Percentiles rank a stretch among this genome's conserved stretches.
Evolutionary conservation across 257 asterid species (phyloP).

Genomic region (Ehretia macrophylla): DNA sequence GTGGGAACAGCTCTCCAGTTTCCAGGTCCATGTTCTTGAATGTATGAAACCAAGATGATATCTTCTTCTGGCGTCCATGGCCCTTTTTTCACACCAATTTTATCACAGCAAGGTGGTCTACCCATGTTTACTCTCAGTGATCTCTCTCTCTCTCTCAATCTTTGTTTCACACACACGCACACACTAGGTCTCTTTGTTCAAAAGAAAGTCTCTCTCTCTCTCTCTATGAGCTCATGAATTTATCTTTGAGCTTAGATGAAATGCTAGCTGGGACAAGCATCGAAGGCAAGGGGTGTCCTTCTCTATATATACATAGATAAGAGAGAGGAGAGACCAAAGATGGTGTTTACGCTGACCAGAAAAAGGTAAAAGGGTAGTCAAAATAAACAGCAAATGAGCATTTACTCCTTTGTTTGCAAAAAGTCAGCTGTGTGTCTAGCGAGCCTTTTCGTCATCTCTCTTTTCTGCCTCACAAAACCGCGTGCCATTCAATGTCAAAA

Average conservation of each 20-base stretch:
- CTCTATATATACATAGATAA: constrained; percentile 25
- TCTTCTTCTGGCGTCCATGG: constrained; percentile 98
- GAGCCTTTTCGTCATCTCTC: constrained; percentile 10
- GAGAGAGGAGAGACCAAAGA: constrained; percentile 28
- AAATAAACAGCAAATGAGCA: constrained; percentile 55
- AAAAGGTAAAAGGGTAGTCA: constrained; percentile 44
- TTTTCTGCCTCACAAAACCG: constrained; percentile 32
- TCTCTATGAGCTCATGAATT: not conserved
- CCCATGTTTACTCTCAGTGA: constrained; percentile 41
- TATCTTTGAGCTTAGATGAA: constrained; percentile 12
- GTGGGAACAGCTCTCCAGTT: constrained; percentile 81
- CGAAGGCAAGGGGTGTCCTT: constrained; percentile 32
- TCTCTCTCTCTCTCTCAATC: too few species aligned
- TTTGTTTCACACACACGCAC: not conserved
- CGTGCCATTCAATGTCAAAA: constrained; percentile 53
- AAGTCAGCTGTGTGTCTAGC: constrained; percentile 39
- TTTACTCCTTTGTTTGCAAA: constrained; percentile 52
- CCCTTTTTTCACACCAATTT: constrained; percentile 74
- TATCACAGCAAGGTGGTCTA: constrained; percentile 85
- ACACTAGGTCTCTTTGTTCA: not conserved
- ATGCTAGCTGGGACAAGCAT: constrained; percentile 31
- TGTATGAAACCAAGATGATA: constrained; percentile 71
- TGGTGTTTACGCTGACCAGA: constrained; percentile 26
- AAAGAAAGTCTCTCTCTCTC: not conserved
- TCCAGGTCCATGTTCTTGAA: constrained; percentile 82